Conservation (phyloP, 768 basidiomycete genomes). For the Tylopilus felleus region DNA sequence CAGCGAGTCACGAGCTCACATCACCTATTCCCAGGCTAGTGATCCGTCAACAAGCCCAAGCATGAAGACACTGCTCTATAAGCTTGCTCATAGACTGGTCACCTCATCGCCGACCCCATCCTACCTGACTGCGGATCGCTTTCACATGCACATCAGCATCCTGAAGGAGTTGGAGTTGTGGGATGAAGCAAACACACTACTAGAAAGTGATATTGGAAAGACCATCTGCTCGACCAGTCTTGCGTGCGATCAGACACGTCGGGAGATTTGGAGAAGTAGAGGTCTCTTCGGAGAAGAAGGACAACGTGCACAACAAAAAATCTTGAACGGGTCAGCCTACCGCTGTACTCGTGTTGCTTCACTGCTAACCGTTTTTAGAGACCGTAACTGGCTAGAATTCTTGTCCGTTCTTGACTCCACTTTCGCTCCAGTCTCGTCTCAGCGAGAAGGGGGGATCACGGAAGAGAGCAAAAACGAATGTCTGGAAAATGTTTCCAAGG, state of each 20-base stretch:
- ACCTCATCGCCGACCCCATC: conserved; percentile 61
- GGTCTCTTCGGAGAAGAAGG: conserved; percentile 62
- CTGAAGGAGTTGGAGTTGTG: conserved; percentile 64
- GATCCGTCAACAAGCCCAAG: conserved; percentile 56
- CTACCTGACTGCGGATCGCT: conserved; percentile 67
- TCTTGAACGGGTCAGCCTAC: conserved; percentile 52
- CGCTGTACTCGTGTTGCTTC: conserved; percentile 1
- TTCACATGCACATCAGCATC: conserved; percentile 71
- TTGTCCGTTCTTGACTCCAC: conserved; percentile 68
- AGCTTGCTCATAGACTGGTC: conserved; percentile 74
- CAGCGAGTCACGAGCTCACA: conserved; percentile 9
- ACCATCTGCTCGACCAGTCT: conserved; percentile 67
- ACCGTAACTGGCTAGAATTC: conserved; percentile 87
- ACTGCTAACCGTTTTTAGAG: conserved; percentile 41
- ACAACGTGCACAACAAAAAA: conserved; percentile 53
- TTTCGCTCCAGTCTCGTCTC: conserved; percentile 41
- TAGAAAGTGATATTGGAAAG: conserved; percentile 67
- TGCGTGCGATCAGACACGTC: conserved; percentile 69
- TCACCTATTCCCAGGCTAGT: conserved; percentile 52
- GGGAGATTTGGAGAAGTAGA: conserved; percentile 62
- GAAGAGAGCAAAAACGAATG: conserved; percentile 39
- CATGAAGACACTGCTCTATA: conserved; percentile 68
- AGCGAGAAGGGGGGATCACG: conserved; percentile 22
- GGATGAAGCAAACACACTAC: conserved; percentile 66
- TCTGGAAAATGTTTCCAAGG: conserved; percentile 38